These are phyloP conservation scores for Aspergillus nanangensis DNA, from an alignment of 495 filamentous ascomycete species.

Conservation along the genomic window DNA sequence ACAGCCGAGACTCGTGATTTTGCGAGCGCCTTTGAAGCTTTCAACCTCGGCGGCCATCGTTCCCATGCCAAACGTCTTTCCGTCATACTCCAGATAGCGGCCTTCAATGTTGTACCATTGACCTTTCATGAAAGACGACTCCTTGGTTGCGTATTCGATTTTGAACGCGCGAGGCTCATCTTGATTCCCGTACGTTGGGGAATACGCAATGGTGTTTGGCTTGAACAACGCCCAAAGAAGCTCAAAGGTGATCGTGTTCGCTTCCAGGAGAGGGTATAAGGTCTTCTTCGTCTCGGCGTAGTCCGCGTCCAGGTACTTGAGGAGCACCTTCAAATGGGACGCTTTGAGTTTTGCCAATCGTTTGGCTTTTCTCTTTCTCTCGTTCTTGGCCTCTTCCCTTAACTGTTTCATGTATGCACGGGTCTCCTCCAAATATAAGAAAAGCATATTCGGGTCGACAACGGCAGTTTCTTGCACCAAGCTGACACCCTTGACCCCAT, in stretches of 20 bases:
- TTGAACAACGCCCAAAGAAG: slow-evolving; percentile 89
- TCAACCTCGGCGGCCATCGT: slow-evolving; percentile 69
- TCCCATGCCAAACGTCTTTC: slow-evolving; percentile 67
- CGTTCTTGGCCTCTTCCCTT: slow-evolving; percentile 54
- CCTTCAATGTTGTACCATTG: slow-evolving; percentile 81
- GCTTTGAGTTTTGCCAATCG: slow-evolving; percentile 51
- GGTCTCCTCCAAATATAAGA: slow-evolving; percentile 80
- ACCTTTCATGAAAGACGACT: slow-evolving; percentile 67
- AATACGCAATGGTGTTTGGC: slow-evolving; percentile 81
- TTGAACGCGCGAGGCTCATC: slow-evolving; percentile 91
- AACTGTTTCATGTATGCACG: slow-evolving; percentile 60
- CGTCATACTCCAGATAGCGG: slow-evolving; percentile 79
- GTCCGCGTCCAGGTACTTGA: slow-evolving; percentile 79
- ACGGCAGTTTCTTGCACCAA: slow-evolving; percentile 76
- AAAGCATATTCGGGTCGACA: slow-evolving; percentile 83
- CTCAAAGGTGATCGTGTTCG: slow-evolving; percentile 85
- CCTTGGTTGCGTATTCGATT: slow-evolving; percentile 72
- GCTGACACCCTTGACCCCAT: slow-evolving; percentile 76
- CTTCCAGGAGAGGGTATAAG: slow-evolving; percentile 76
- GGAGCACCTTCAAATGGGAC: slow-evolving; percentile 68
- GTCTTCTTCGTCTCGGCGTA: slow-evolving; percentile 76
- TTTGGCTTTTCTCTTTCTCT: slow-evolving; percentile 63
- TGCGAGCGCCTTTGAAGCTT: slow-evolving; percentile 76
- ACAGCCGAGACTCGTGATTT: slow-evolving; percentile 71
- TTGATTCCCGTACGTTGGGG: slow-evolving; percentile 69